Conservation (phyloP, 306 rosid species). For the Cucurbita pepo region DNA sequence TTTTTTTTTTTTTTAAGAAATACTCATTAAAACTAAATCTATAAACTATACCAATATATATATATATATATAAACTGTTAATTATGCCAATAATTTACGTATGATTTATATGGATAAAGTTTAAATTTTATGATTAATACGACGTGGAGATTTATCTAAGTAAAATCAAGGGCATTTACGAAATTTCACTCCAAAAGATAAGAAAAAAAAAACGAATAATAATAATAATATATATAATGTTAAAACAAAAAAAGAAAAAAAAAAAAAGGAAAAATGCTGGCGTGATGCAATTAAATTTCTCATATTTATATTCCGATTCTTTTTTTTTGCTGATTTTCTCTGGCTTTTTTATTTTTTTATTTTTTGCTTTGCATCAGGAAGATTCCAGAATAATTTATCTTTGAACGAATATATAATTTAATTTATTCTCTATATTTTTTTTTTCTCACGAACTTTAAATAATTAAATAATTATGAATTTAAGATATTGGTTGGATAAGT, state of each 20-base stretch:
- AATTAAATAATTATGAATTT: no score
- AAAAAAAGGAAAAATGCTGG: background rate
- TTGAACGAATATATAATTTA: background rate
- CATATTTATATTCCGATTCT: slow-evolving; percentile 1
- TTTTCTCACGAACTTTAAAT: no score
- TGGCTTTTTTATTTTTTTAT: background rate
- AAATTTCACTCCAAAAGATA: background rate
- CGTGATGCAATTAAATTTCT: background rate
- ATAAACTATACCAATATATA: no score
- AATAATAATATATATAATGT: no score
- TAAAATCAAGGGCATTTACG: background rate
- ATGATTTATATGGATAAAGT: background rate
- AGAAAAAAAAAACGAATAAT: background rate
- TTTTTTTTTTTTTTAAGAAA: no score
- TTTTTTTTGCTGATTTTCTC: background rate
- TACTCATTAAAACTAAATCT: no score
- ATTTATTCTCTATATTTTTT: no score
- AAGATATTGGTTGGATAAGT: no score
- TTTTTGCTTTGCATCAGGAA: background rate
- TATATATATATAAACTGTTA: no score
- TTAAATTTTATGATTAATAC: background rate
- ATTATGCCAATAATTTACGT: no score
- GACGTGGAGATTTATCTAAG: background rate
- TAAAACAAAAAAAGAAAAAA: no score
- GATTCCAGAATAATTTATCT: background rate